Evolutionary conservation across 192 early-diverging fungal genomes (phyloP), one percentile per base, ranked within the genome.

Genomic region (Coemansia sp.): DNA sequence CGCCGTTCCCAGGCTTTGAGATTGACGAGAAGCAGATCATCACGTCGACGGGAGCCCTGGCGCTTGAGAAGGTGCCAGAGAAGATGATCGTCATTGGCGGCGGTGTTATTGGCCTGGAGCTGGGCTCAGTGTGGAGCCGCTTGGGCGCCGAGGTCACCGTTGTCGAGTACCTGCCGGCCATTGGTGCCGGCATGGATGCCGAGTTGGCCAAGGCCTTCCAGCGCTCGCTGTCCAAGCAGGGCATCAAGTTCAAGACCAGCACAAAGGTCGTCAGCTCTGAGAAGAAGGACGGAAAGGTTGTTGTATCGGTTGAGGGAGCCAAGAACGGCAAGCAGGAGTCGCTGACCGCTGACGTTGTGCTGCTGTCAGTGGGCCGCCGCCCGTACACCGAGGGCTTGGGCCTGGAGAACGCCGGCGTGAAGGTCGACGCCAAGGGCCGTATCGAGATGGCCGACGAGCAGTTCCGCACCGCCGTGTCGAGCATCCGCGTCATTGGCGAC

Each of bases 71-170:
- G 73, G 92, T 98, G 24, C 97, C 97, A 45, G 90, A 97, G 85
- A 96, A 95, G 85, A 92, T 98, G 93, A 87, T 96, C 54, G 95
- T 98, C 59, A 97, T 98, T 73, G 97, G 97, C 66, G 97, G 92
- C 60, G 97, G 97, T 84, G 95, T 98, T 68, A 98, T 98, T 84
- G 97, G 97, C 65, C 90, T 98, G 43, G 97, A 98, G 83, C 86
- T 98, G 53, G 97, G 97, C 38, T 98, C 97, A 9, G 97, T 98
- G 57, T 98, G 97, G 97, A 85, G 85, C 69, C 91, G 97, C 57
- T 84, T 98, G 55, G 97, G 97, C 59, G 83, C 94, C 23, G 90
- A 98, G 68, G 92, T 94, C 45, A 96, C 95, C 32, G 93, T 95
- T 45, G 94, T 98, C 59, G 97, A 98, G 80, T 98, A 91, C 86